Evolutionary conservation across 2,329 filamentous ascomycete genomes (phyloP), one percentile per base, ranked within the genome.

Genomic region (Colletotrichum theobromicola): DNA sequence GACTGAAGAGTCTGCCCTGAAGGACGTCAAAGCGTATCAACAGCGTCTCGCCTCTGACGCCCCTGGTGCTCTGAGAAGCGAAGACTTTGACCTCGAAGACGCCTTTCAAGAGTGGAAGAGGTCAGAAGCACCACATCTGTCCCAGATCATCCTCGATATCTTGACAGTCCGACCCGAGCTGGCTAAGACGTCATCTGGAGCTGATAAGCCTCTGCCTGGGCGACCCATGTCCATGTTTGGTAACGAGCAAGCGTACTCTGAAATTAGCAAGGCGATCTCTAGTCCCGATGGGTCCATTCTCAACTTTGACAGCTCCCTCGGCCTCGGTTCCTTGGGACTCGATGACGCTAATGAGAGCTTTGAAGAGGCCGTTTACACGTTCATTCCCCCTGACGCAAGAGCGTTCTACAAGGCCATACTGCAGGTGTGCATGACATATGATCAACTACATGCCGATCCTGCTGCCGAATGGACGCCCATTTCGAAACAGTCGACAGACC

Each of bases 11-110:
- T 95, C 95, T 53, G 97, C 96, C 2, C 87, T 99, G 75, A 93
- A 93, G 78, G 97, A 99, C 82, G 89, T 98, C 79, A 99, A 99
- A 84, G 91, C 93, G 12, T 99, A 99, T 82, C 97, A 98, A 82
- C 93, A 95, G 76, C 93, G 96, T 75, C 88, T 99, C 70, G 97
- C 94, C 80, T 90, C 96, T 9, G 93, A 95, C 80, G 94, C 94
- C 76, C 89, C 91, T 60, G 94, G 91, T 73, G 96, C 96, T 1
- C 84, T 99, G 63, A 92, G 93, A 72, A 93, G 90, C 78, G 92
- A 95, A 62, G 96, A 99, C 82, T 99, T 99, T 83, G 95, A 98
- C 75, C 85, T 94, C 21, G 95, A 98, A 71, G 95, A 98, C 75
- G 93, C 94, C 4, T 99, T 96, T 81, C 92, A 96, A 77, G 88